These are phyloP conservation scores for Vitis hybrid DNA, from an alignment of 177 flowering plant species.

Conservation along the genomic window DNA sequence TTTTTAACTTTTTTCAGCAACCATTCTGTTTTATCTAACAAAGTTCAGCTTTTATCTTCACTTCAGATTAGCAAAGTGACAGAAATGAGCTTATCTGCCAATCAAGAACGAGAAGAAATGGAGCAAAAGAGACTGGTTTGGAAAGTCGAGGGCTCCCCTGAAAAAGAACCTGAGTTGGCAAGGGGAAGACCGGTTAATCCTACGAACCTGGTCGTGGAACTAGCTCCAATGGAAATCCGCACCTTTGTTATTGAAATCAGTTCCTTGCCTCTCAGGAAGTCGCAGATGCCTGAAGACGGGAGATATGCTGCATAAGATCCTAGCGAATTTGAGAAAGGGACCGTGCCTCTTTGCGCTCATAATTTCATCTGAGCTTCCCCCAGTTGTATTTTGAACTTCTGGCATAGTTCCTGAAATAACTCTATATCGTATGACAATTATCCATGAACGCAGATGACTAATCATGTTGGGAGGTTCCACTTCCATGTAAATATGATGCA, in stretches of 20 bases:
- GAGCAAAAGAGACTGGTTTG: conserved; percentile 75
- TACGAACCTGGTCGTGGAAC: conserved; percentile 54
- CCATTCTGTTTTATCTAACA: background rate
- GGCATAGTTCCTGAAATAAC: background rate
- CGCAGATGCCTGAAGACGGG: conserved; percentile 17
- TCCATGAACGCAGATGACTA: background rate
- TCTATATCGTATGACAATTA: background rate
- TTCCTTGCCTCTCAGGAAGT: background rate
- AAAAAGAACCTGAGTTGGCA: conserved; percentile 22
- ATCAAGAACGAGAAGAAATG: conserved; percentile 86
- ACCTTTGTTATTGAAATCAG: conserved; percentile 57
- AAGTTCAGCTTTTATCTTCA: background rate
- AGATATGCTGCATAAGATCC: background rate
- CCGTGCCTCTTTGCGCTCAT: background rate
- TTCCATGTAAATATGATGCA: no score
- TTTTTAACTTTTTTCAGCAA: background rate
- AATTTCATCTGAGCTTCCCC: background rate
- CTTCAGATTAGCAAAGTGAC: conserved; percentile 64
- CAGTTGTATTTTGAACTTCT: background rate
- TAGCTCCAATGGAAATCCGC: conserved; percentile 87
- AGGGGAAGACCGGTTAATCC: conserved; percentile 81
- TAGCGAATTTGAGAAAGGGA: background rate
- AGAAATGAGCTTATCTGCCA: conserved; percentile 84
- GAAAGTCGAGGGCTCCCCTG: conserved; percentile 60
- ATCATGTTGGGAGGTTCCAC: no score